Evolutionary conservation across 495 filamentous ascomycete genomes (phyloP), one percentile per base, ranked within the genome.

Genomic region (Xylaria palmicola): DNA sequence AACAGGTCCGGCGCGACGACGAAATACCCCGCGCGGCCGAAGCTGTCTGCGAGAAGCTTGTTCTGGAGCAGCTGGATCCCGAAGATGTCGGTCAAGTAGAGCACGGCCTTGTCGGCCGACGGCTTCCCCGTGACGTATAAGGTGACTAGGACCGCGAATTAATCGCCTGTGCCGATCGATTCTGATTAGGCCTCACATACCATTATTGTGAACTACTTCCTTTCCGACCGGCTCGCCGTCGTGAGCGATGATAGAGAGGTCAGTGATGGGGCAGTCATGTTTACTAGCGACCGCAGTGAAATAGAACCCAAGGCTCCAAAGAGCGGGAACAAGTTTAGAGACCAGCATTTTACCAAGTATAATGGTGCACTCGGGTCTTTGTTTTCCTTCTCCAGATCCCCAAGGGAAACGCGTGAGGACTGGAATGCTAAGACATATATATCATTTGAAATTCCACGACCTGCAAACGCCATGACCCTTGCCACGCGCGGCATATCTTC

Each of bases 1-100:
- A 92, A 90, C 56, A 92, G 78, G 68, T 94, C 90, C 13, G 90
- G 90, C 59, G 89, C 81, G 22, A 91, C 74, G 56, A 85, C 85
- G 34, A 90, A 79, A 74, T 91, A 93, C 49, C 90, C 90, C 56
- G 88, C 88, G 64, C 82, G 82, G 54, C 90, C 90, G 69, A 85
- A 90, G 69, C 85, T 84, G 73, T 93, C 90, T 62, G 88, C 88
- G 32, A 92, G 79, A 72, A 92, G 83, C 72, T 87, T 82, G 60
- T 85, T 77, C 71, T 91, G 87, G 65, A 77, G 68, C 68, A 84
- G 84, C 66, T 69, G 65, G 41, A 88, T 75, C 59, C 86, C 87
- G 65, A 83, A 83, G 64, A 88, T 77, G 60, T 90, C 87, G 52
- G 81, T 81, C 30, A 90, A 67, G 70, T 81, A 78, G 57, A 81